Evolutionary conservation across 139 green algal species (phyloP), one percentile per base, ranked within the genome.

Genomic region (Chlorella vulgaris): DNA sequence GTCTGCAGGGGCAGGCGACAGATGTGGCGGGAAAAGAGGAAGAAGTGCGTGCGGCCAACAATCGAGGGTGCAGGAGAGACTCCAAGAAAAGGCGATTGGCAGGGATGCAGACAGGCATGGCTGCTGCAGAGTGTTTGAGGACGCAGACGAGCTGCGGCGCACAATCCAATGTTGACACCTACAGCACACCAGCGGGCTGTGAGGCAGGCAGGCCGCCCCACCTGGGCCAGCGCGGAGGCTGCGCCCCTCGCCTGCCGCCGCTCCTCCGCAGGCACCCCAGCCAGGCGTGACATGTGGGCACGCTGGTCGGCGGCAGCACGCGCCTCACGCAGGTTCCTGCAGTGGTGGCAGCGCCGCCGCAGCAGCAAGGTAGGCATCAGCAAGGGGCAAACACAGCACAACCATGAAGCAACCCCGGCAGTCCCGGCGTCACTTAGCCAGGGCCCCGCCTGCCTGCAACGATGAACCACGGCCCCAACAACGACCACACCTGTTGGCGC

Each of bases 401-500:
- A n/a, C n/a, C n/a, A n/a, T n/a, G n/a, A n/a, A n/a, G n/a, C n/a
- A n/a, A n/a, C n/a, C n/a, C n/a, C n/a, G n/a, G n/a, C n/a, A n/a
- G n/a, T n/a, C n/a, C n/a, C n/a, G n/a, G n/a, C n/a, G n/a, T n/a
- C n/a, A n/a, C n/a, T n/a, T n/a, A n/a, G n/a, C n/a, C n/a, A n/a
- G n/a, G n/a, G n/a, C n/a, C n/a, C n/a, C n/a, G n/a, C n/a, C n/a
- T n/a, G n/a, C n/a, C n/a, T n/a, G n/a, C n/a, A n/a, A n/a, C n/a
- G n/a, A n/a, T n/a, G n/a, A n/a, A n/a, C n/a, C n/a, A n/a, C n/a
- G n/a, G n/a, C n/a, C n/a, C n/a, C n/a, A n/a, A n/a, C n/a, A n/a
- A n/a, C n/a, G n/a, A n/a, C n/a, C 76, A 3, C 74, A 90, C 84
- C 71, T 89, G 86, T 87, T 90, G 1, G 93, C 91, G 68, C 87